Evolutionary conservation across 306 rosid species (phyloP), one percentile per base, ranked within the genome.

Genomic region (Sechiopsis laciniata): DNA sequence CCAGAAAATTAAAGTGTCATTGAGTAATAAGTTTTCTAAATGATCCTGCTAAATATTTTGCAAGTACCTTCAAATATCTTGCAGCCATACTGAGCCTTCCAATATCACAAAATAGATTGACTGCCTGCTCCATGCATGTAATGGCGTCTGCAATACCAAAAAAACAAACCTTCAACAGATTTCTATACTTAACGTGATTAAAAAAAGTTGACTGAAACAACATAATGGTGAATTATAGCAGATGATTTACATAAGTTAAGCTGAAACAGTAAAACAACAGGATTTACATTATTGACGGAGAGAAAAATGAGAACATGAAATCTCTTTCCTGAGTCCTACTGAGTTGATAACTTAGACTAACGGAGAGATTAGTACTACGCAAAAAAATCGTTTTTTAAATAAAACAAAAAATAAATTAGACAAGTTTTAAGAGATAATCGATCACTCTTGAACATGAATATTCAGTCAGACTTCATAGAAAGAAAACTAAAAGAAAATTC

Each of bases 1-100:
- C 58, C 13, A 50, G 21, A 15, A 50, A 69, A 69, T 48, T 58
- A 46, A 21, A 69, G 50, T 40, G 13, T 21, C 24, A 8, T 69
- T 14, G 14, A 46, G 35, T 7, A 45, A 67, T 67, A 45, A 45
- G 2, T 67, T 67, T 20, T 2, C 14, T 7, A 42, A 66, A 67
- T 6, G 19, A 45, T 20, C 40, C 57, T 68, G 55, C 37, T 17
- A 68, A 68, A 48, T 32, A 32, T 32, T 4, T 32, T 32, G 59
- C 54, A 35, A 45, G 60, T 84, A 88, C 99, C 97, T 94, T 94
- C 61, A 81, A 87, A 79, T 85, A 89, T 79, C 97, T 91, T 52
- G 97, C 99, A 77, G 99, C 97, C 99, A 94, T 89, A 70, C 83
- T 89, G 75, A 94, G 95, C 85, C 97, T 85, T 80, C 99, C 99